These are phyloP conservation scores for Collybiopsis confluens DNA, from an alignment of 768 basidiomycete species.

Conservation along the genomic window DNA sequence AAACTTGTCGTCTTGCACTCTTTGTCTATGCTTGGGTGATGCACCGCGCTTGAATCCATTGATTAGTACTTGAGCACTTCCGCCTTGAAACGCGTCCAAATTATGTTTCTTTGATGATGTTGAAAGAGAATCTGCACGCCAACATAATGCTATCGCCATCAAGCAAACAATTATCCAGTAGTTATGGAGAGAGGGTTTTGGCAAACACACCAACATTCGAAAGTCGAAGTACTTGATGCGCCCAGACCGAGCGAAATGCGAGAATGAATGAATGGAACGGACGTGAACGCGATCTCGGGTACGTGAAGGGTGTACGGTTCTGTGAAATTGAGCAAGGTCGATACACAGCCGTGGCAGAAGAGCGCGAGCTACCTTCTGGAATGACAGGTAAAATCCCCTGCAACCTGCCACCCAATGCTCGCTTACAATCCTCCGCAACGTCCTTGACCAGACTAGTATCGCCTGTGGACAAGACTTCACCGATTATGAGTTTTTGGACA, in stretches of 20 bases:
- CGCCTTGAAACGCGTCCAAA: not conserved
- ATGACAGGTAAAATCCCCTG: constrained; percentile 20
- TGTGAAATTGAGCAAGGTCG: not conserved
- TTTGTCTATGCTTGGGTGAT: constrained; percentile 63
- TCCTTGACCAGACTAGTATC: constrained; percentile 28
- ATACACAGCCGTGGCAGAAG: not conserved
- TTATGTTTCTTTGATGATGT: constrained; percentile 7
- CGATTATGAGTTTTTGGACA: constrained; percentile 61
- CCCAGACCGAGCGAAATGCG: constrained; percentile 28
- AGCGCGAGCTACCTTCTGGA: not conserved
- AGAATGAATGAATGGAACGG: constrained; percentile 55
- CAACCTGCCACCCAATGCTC: constrained; percentile 64
- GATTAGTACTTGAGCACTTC: constrained; percentile 60
- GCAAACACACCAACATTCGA: constrained; percentile 58
- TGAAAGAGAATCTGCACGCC: constrained; percentile 49
- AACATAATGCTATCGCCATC: constrained; percentile 56
- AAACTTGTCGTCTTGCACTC: constrained; percentile 15
- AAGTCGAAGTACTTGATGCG: constrained; percentile 44
- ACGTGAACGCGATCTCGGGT: constrained; percentile 58
- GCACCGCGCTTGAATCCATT: constrained; percentile 80
- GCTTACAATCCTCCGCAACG: constrained; percentile 58
- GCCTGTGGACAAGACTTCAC: constrained; percentile 44
- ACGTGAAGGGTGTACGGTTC: constrained; percentile 41
- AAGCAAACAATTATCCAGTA: not conserved
- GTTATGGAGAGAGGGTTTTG: no score